These are phyloP conservation scores for Microsporum audouinii DNA, from an alignment of 2,329 filamentous ascomycete species.

Conservation along the genomic window DNA sequence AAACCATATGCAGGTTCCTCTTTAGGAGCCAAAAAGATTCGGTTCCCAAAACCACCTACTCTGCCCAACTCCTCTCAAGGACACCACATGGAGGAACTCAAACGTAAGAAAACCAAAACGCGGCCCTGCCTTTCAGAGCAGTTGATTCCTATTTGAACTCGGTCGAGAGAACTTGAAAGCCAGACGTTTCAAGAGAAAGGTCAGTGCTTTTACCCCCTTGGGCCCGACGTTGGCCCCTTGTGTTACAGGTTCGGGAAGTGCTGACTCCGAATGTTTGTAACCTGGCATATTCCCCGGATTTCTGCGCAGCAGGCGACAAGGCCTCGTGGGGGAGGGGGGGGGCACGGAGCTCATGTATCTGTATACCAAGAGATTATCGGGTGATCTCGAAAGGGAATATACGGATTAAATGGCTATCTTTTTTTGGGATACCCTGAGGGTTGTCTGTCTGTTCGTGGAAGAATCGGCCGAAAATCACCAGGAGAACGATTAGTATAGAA, in stretches of 20 bases:
- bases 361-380: neutral
- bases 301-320: neutral
- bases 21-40: neutral
- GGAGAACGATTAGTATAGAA: neutral
- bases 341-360: neutral
- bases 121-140: neutral
- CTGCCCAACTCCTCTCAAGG: neutral
- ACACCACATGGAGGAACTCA: neutral
- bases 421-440: neutral
- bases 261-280: neutral
- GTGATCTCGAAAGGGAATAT: neutral
- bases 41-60: neutral
- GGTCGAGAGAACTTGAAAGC: neutral
- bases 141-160: constrained; percentile 1
- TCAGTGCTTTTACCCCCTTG: neutral
- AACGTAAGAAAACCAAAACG: neutral
- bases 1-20: neutral
- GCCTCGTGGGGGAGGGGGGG: neutral
- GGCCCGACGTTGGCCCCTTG: neutral
- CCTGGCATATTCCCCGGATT: constrained; percentile 3
- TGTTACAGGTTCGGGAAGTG: neutral
- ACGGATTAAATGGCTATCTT: neutral
- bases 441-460: neutral
- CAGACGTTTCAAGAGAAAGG: neutral
- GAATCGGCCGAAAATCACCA: constrained; percentile 1